Conservation (phyloP, 495 filamentous ascomycete species). For the Neurospora hispaniola region DNA sequence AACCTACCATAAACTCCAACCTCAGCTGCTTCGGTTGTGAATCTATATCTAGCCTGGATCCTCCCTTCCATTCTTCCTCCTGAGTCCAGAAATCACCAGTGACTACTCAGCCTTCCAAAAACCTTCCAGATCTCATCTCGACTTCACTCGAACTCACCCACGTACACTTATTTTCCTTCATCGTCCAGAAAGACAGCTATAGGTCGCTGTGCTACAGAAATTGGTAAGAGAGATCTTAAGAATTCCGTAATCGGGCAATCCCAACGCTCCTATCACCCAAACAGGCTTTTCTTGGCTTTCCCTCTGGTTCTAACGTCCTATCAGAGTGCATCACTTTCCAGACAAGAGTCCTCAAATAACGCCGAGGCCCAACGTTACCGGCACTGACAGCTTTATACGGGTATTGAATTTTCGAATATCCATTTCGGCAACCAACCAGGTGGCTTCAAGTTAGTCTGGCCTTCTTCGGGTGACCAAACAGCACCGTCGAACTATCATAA, state of each 20-base stretch:
- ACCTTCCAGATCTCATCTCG: background rate
- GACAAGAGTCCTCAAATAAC: background rate
- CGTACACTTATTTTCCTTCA: background rate
- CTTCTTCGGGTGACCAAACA: background rate
- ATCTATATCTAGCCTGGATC: background rate
- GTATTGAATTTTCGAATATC: background rate
- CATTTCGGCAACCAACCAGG: background rate
- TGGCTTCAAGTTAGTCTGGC: background rate
- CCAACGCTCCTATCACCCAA: background rate
- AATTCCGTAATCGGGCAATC: background rate
- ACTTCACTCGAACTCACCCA: background rate
- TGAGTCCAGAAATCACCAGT: background rate
- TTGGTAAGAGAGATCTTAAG: background rate
- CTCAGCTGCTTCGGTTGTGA: background rate
- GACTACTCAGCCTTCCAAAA: background rate
- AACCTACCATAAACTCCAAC: background rate
- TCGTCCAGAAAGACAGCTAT: background rate
- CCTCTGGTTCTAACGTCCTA: background rate
- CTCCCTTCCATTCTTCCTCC: background rate
- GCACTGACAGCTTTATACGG: background rate
- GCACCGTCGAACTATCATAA: constrained; percentile 14
- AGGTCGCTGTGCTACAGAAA: background rate
- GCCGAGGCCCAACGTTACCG: background rate
- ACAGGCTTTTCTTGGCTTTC: background rate
- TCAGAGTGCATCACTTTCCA: background rate